Conservation (phyloP, 2,329 filamentous ascomycete genomes). For the Didymella segeticola region DNA sequence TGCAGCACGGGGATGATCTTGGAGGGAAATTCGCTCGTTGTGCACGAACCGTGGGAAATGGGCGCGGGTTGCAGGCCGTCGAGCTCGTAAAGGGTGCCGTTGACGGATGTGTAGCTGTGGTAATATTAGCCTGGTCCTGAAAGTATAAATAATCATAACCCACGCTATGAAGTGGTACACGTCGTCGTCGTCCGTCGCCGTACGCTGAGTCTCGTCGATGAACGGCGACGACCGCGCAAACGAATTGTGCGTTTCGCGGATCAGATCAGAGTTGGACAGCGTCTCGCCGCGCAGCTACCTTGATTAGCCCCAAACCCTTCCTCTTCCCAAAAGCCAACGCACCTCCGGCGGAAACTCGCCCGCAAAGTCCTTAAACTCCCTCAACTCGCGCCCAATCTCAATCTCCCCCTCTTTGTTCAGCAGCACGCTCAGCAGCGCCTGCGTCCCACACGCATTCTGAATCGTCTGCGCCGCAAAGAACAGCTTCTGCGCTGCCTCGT, state of each 20-base stretch:
- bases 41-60: constrained; percentile 83
- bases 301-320: constrained; percentile 6
- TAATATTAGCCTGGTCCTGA: not conserved
- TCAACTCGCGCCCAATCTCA: constrained; percentile 73
- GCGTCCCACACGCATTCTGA: constrained; percentile 97
- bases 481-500: constrained; percentile 73
- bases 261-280: constrained; percentile 68
- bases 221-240: constrained; percentile 91
- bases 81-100: constrained; percentile 86
- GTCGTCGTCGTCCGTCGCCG: constrained; percentile 78
- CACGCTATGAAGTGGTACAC: constrained; percentile 94
- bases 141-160: constrained; percentile 8
- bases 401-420: constrained; percentile 80
- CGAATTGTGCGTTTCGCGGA: constrained; percentile 78
- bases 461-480: constrained; percentile 98
- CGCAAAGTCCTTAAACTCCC: constrained; percentile 87
- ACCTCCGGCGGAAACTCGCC: constrained; percentile 74
- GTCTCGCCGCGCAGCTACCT: constrained; percentile 71
- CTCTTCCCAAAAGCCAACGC: constrained; percentile 23
- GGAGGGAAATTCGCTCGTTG: constrained; percentile 72
- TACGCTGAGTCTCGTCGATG: constrained; percentile 83
- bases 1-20: constrained; percentile 88
- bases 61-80: constrained; percentile 93
- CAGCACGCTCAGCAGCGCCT: constrained; percentile 89
- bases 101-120: constrained; percentile 74